Evolutionary conservation across 257 asterid genomes (phyloP).

Genomic region (Oldenlandia corymbosa): DNA sequence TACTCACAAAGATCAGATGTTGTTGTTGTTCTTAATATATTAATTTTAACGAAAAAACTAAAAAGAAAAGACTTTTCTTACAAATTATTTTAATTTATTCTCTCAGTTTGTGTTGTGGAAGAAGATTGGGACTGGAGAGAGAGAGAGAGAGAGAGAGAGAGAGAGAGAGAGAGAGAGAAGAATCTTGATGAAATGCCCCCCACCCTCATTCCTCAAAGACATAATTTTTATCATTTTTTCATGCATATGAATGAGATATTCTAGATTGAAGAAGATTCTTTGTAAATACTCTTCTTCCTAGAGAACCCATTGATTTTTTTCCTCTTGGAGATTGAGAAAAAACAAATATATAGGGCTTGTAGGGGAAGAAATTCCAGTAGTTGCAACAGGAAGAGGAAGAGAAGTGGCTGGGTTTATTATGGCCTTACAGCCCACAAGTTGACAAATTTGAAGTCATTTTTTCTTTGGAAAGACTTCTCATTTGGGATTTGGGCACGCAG

Average conservation of each 20-base stretch:
- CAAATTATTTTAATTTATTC: no score
- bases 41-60: slow-evolving; percentile 17
- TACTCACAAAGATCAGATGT: slow-evolving; percentile 4
- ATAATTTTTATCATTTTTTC: no score
- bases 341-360: not conserved
- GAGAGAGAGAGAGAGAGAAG: no score
- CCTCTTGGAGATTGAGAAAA: slow-evolving; percentile 6
- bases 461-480: slow-evolving; percentile 34
- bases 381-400: slow-evolving; percentile 10
- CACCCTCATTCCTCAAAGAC: no score
- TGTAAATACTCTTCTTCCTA: slow-evolving; percentile 8
- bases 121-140: slow-evolving; percentile 9
- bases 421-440: slow-evolving; percentile 27
- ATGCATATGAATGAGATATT: not conserved
- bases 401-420: slow-evolving; percentile 31
- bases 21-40: no score
- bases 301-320: slow-evolving; percentile 23
- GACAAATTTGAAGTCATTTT: slow-evolving; percentile 50
- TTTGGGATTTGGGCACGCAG: slow-evolving; percentile 30
- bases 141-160: no score
- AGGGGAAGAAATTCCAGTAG: slow-evolving; percentile 33
- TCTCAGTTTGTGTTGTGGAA: no score
- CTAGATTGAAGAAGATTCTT: slow-evolving; percentile 22
- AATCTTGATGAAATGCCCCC: slow-evolving; percentile 47
- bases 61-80: no score